phyloP scores from a whole-genome alignment of 495 filamentous ascomycete genomes.

The Chaetomidium leptoderma region DNA sequence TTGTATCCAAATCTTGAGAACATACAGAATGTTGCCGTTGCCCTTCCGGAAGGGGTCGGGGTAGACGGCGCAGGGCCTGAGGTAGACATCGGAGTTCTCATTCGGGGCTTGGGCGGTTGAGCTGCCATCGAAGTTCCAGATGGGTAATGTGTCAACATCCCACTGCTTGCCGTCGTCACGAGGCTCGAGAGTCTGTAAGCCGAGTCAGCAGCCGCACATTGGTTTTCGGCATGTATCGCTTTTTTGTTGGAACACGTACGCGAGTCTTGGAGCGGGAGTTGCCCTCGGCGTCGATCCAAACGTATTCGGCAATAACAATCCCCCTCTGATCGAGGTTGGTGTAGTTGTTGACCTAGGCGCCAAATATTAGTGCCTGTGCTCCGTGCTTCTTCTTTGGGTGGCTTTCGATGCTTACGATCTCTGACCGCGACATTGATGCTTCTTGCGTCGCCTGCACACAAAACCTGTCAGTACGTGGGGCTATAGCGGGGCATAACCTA shows the following conservation, averaged over 20 bases:
- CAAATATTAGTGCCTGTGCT: neutral
- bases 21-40: slow-evolving; percentile 72
- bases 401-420: slow-evolving; percentile 5
- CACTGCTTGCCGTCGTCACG: slow-evolving; percentile 48
- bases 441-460: slow-evolving; percentile 7
- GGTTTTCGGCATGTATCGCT: too few species aligned
- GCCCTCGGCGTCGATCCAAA: slow-evolving; percentile 87
- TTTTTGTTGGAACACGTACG: slow-evolving; percentile 59
- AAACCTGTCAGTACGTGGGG: slow-evolving; percentile 1
- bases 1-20: slow-evolving; percentile 47
- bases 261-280: slow-evolving; percentile 85
- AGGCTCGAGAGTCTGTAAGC: slow-evolving; percentile 64
- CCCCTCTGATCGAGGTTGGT: slow-evolving; percentile 84
- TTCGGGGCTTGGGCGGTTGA: slow-evolving; percentile 92
- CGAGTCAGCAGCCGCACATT: slow-evolving; percentile 19
- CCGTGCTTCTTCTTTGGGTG: neutral
- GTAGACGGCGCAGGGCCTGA: slow-evolving; percentile 77
- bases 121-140: slow-evolving; percentile 99
- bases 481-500: too few species aligned
- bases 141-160: slow-evolving; percentile 74
- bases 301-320: slow-evolving; percentile 75
- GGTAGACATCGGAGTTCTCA: slow-evolving; percentile 97
- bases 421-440: slow-evolving; percentile 1
- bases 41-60: slow-evolving; percentile 85
- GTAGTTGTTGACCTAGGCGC: slow-evolving; percentile 77